phyloP scores from a whole-genome alignment of 345 rosid species.

The Gynandropsis gynandra region DNA sequence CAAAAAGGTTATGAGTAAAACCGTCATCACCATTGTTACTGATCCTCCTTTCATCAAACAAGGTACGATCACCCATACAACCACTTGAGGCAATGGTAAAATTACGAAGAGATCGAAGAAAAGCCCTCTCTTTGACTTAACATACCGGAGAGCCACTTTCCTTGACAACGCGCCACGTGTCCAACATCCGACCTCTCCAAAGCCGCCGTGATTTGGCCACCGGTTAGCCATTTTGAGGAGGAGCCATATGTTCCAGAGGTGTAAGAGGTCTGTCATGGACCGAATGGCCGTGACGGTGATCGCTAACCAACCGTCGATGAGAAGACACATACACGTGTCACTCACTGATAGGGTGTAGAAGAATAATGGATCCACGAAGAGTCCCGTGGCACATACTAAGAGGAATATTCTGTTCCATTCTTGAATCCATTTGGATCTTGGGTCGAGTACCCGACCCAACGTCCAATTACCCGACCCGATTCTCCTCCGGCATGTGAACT shows the following conservation, averaged over 20 bases:
- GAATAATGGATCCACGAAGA: no score
- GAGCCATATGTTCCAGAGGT: slow-evolving; percentile 48
- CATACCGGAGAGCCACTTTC: slow-evolving; percentile 34
- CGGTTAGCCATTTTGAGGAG: slow-evolving; percentile 51
- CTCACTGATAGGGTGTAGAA: no score
- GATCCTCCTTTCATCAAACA: slow-evolving; percentile 51
- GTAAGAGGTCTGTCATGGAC: no score
- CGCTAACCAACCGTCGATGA: no score
- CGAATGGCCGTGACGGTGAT: no score
- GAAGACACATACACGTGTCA: no score
- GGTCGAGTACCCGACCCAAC: no score
- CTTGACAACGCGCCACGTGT: slow-evolving; percentile 18
- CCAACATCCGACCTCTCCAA: slow-evolving; percentile 21
- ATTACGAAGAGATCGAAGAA: slow-evolving; percentile 82
- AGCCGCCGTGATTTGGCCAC: slow-evolving; percentile 21
- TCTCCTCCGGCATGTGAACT: no score
- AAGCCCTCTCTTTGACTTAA: slow-evolving; percentile 56
- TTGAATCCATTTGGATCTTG: no score
- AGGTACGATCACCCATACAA: slow-evolving; percentile 76
- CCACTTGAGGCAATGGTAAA: slow-evolving; percentile 85
- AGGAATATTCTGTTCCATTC: no score
- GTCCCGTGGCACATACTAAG: no score
- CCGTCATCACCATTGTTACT: slow-evolving; percentile 56
- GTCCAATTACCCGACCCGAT: no score
- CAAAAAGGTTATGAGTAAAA: slow-evolving; percentile 57